Percentiles rank a stretch among this genome's conserved stretches.
Conservation (phyloP, 164 flowering plant genomes). For the Kalanchoe fedtschenkoi region DNA sequence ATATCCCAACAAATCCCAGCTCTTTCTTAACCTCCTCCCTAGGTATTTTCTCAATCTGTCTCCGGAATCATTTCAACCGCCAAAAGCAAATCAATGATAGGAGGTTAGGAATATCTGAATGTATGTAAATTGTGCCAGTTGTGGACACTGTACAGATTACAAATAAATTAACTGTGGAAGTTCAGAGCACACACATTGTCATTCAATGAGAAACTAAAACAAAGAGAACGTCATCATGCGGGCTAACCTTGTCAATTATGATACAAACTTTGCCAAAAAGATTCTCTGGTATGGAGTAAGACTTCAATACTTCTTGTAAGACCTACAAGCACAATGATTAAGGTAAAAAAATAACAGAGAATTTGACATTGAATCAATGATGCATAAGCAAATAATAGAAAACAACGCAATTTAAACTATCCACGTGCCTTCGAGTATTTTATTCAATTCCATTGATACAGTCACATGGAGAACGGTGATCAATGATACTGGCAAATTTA, state of each 20-base stretch:
- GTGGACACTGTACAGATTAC: background rate
- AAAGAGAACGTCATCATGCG: no score
- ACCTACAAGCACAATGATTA: conserved; percentile 32
- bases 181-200: no score
- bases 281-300: conserved; percentile 56
- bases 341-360: background rate
- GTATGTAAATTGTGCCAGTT: background rate
- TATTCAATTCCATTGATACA: background rate
- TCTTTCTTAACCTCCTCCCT: conserved; percentile 1
- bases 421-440: background rate
- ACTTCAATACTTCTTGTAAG: conserved; percentile 66
- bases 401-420: background rate
- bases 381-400: background rate
- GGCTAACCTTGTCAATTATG: conserved; percentile 83
- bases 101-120: background rate
- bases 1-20: no score
- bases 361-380: background rate
- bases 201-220: no score
- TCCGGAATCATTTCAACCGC: background rate
- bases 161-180: background rate
- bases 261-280: conserved; percentile 78
- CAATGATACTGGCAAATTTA: no score
- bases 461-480: no score
- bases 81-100: background rate
- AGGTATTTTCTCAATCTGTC: conserved; percentile 77